Percentiles rank a stretch among this genome's conserved stretches.
These are phyloP conservation scores for Diaporthe eres DNA, from an alignment of 2,329 filamentous ascomycete species.

Conservation along the genomic window DNA sequence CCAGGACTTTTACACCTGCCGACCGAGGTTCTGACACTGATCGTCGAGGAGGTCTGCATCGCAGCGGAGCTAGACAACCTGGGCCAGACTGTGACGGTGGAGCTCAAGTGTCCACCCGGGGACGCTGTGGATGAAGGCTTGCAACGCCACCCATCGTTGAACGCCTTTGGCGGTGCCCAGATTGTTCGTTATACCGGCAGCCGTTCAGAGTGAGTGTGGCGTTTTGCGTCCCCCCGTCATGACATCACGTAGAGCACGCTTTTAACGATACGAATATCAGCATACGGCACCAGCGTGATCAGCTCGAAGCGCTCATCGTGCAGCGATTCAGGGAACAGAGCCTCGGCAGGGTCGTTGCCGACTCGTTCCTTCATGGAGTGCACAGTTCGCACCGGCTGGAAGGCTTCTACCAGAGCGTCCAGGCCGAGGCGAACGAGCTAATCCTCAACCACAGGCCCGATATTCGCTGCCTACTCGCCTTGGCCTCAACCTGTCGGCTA, in stretches of 20 bases:
- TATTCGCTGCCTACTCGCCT: not conserved
- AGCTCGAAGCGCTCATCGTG: not conserved
- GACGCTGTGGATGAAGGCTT: not conserved
- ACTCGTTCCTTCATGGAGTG: not conserved
- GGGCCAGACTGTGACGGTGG: conserved; percentile 11
- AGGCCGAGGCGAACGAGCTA: not conserved
- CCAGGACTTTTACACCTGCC: conserved; percentile 10
- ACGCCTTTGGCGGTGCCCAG: not conserved
- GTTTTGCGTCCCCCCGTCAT: not conserved
- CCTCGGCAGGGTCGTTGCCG: not conserved
- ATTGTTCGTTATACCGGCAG: not conserved
- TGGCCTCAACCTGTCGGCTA: not conserved
- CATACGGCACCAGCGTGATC: not conserved
- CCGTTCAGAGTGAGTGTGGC: conserved; percentile 9
- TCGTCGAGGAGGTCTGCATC: conserved; percentile 27
- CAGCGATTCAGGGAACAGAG: not conserved
- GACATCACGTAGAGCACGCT: not conserved
- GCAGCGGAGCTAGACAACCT: conserved; percentile 22
- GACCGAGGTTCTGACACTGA: conserved; percentile 21
- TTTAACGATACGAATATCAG: not conserved
- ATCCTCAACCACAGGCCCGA: not conserved
- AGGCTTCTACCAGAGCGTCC: not conserved
- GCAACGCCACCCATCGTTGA: not conserved
- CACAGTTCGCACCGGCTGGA: not conserved
- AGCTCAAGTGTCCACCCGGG: not conserved